Conservation (phyloP, 495 filamentous ascomycete species). For the Penicillium canescens region DNA sequence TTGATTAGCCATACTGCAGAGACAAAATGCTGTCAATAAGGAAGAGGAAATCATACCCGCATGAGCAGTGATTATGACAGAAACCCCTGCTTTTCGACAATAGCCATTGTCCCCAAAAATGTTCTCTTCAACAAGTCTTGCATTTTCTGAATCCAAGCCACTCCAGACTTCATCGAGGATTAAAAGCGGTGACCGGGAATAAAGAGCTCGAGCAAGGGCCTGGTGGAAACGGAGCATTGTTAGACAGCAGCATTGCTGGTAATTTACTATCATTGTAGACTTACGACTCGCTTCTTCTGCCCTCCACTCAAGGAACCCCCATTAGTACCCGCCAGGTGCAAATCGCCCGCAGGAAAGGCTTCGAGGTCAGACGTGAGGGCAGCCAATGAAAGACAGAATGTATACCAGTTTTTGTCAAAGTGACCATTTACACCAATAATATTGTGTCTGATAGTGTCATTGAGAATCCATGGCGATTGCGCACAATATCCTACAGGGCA, state of each 20-base stretch:
- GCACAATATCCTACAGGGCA: conserved; percentile 35
- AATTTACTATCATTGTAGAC: not conserved
- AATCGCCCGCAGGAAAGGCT: not conserved
- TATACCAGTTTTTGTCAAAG: not conserved
- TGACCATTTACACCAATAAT: conserved; percentile 12
- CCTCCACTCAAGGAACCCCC: not conserved
- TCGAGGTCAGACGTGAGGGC: not conserved
- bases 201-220: not conserved
- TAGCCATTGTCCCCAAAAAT: not conserved
- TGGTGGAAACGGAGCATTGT: not conserved
- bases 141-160: not conserved
- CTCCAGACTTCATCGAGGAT: not conserved
- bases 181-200: not conserved
- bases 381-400: not conserved
- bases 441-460: conserved; percentile 35
- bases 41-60: not conserved
- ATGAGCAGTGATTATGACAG: not conserved
- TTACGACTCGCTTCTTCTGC: not conserved
- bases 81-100: not conserved
- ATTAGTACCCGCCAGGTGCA: conserved; percentile 24
- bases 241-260: not conserved
- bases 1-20: not conserved
- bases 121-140: not conserved
- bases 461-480: conserved; percentile 38
- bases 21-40: too few species aligned